Evolutionary conservation across 257 asterid genomes (phyloP).

Genomic region (Salvia miltiorrhiza): DNA sequence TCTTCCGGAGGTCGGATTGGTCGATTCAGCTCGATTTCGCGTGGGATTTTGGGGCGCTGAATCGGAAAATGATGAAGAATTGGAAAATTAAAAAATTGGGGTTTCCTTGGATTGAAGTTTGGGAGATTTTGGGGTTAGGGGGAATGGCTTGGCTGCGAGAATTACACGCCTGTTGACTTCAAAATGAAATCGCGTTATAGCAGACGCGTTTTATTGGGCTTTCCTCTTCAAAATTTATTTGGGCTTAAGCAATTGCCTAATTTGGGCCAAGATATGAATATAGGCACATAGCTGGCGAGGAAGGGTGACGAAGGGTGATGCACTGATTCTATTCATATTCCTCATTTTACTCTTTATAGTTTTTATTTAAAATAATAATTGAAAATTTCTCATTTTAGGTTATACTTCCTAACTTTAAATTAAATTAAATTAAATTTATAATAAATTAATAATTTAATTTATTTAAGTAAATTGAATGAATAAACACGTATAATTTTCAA

Average conservation of each 20-base stretch:
- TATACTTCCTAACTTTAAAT: no score
- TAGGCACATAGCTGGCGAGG: no score
- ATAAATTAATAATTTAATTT: no score
- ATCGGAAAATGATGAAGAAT: conserved; percentile 9
- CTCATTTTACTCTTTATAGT: no score
- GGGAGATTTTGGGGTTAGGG: conserved; percentile 16
- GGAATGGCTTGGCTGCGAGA: conserved; percentile 19
- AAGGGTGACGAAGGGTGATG: no score
- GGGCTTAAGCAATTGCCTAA: neutral
- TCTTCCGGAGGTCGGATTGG: neutral
- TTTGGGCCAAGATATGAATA: neutral
- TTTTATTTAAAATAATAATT: no score
- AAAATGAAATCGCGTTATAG: neutral
- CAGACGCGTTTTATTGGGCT: conserved; percentile 6
- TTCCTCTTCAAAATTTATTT: no score
- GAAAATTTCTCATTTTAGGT: no score
- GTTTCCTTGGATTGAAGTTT: neutral
- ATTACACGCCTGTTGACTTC: conserved; percentile 29
- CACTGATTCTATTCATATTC: no score
- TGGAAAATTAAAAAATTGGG: neutral
- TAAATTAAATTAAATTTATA: no score
- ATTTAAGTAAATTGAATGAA: no score
- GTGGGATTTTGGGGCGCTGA: neutral
- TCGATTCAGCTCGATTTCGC: neutral
- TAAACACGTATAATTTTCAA: no score